Base-by-base conservation (phyloP, 176 grass and related monocot species). In the Oryza glumipatula region DNA sequence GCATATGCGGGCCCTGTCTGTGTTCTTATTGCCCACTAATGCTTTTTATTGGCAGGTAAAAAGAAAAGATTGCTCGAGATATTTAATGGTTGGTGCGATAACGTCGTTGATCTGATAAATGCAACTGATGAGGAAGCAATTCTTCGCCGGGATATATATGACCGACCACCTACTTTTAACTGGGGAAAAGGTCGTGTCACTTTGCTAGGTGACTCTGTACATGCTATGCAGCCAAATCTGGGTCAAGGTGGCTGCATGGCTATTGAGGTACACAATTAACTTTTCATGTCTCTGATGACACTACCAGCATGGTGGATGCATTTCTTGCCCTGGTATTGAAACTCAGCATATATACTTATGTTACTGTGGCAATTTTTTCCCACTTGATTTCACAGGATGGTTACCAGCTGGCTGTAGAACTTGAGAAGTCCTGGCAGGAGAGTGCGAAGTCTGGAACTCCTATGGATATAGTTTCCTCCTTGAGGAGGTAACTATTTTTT, bases 211-310 rank as follows among this genome's bases (percentile, higher is more conserved):
- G 96, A 99, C 80, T 99, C 96, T 67, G 90, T 96, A 16, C 93
- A 99, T 94, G 96, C 96, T 83, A 99, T 99, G 96, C 96, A 99
- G 60, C 96, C 96, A 88, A 99, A 99, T 88, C 65, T 99, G 78
- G 96, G 96, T 33, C 96, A 99, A 92, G 96, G 96, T 77, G 96
- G 96, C 36, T 99, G 96, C 82, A 99, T 99, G 96, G 96, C 96
- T 85, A 99, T 99, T 69, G 93, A 99, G 96, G 96, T 99, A 92
- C 70, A 47, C 6, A 67, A 73, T 71, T 68, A 72, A 51, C 60
- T 74, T 76, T 4, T 19, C 43, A 65, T 86, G 41, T 19, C 41
- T 76, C 80, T 77, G 78, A 10, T 78, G 48, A 30, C 11, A 4
- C 69, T 26, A 52, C 44, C 39, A 35, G 41, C 65, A 4, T 70